Conservation (phyloP, 257 asterid species). For the Solanum appendiculatum region DNA sequence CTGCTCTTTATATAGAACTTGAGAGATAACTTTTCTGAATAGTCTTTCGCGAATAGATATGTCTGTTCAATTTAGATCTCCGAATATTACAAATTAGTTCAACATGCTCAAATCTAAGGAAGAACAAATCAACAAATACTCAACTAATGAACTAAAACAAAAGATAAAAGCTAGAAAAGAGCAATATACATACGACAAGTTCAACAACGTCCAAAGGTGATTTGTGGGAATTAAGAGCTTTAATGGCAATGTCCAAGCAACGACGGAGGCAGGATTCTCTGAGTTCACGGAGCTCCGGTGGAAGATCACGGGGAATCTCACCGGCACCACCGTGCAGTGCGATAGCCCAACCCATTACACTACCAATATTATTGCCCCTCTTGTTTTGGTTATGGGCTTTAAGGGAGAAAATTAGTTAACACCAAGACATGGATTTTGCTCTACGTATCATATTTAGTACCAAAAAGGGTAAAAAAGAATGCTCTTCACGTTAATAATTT, state of each 20-base stretch:
- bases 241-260: constrained; percentile 70
- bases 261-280: constrained; percentile 61
- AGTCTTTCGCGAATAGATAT: no score
- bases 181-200: constrained; percentile 41
- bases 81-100: neutral
- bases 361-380: neutral
- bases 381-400: neutral
- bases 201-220: constrained; percentile 84
- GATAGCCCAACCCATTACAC: constrained; percentile 88
- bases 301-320: constrained; percentile 54
- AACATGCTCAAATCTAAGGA: neutral
- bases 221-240: constrained; percentile 56
- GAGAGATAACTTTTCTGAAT: no score
- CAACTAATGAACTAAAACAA: neutral
- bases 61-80: no score
- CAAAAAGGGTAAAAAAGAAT: no score
- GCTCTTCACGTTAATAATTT: no score
- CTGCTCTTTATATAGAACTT: no score
- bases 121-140: neutral
- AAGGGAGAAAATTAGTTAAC: neutral
- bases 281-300: constrained; percentile 55
- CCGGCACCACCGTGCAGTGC: constrained; percentile 97
- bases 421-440: neutral
- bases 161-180: neutral
- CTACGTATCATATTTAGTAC: no score